These are phyloP conservation scores for Actinomortierella ambigua DNA, from an alignment of 371 early-diverging fungal genomes.

Conservation along the genomic window DNA sequence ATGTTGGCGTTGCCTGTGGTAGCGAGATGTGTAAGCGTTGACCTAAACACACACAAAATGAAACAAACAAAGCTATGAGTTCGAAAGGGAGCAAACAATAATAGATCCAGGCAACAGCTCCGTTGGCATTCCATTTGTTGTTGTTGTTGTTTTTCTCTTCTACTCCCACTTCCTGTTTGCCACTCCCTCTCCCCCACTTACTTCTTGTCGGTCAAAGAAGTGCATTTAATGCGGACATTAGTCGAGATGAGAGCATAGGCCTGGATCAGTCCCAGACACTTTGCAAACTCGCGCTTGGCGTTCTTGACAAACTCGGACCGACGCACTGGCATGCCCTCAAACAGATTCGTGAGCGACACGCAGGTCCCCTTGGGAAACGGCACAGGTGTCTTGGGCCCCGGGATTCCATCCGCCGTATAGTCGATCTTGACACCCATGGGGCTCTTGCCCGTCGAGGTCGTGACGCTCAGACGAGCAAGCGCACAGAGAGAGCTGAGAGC, in stretches of 20 bases:
- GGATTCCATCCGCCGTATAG: slow-evolving; percentile 65
- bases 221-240: slow-evolving; percentile 67
- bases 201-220: slow-evolving; percentile 72
- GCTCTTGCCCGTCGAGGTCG: slow-evolving; percentile 69
- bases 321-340: slow-evolving; percentile 92
- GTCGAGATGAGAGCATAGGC: slow-evolving; percentile 82
- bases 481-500: slow-evolving; percentile 83
- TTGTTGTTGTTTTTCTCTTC: too few species aligned
- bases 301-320: slow-evolving; percentile 83
- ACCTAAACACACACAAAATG: slow-evolving; percentile 10
- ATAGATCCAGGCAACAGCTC: too few species aligned
- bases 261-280: slow-evolving; percentile 83
- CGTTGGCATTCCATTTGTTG: too few species aligned
- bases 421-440: slow-evolving; percentile 75
- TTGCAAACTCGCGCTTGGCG: slow-evolving; percentile 77
- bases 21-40: slow-evolving; percentile 44
- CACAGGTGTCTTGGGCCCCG: slow-evolving; percentile 49
- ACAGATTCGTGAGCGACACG: slow-evolving; percentile 76
- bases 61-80: too few species aligned
- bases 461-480: slow-evolving; percentile 60
- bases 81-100: too few species aligned
- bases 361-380: slow-evolving; percentile 80
- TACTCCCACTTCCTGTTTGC: too few species aligned
- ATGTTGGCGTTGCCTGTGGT: slow-evolving; percentile 66
- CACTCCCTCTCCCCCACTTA: slow-evolving; percentile 23